Percentiles rank a stretch among this genome's conserved stretches.
These are phyloP conservation scores for Phytophthora macrochlamydospora DNA, from an alignment of 352 stramenopile genomes.

Conservation along the genomic window DNA sequence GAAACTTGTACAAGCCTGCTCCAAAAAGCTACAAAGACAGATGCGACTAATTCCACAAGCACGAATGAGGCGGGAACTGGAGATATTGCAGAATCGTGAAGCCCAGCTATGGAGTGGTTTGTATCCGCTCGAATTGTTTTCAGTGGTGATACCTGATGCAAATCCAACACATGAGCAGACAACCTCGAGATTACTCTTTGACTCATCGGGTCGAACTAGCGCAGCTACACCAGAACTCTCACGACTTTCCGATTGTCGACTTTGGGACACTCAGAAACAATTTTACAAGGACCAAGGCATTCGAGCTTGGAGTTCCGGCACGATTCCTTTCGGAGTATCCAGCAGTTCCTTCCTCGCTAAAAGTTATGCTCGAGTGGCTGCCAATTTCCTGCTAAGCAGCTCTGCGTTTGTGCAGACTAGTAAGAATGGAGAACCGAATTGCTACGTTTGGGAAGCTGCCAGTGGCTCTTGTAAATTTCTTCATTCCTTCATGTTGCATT, in stretches of 20 bases:
- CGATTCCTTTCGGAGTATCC: constrained; percentile 81
- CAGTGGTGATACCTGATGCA: not conserved
- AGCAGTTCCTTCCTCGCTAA: constrained; percentile 78
- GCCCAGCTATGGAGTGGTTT: constrained; percentile 36
- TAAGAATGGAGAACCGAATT: constrained; percentile 46
- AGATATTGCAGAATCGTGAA: constrained; percentile 29
- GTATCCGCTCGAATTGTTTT: constrained; percentile 13
- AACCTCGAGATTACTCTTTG: constrained; percentile 4
- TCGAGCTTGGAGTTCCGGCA: constrained; percentile 68
- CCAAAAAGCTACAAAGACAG: constrained; percentile 56
- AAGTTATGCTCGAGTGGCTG: constrained; percentile 57
- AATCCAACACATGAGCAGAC: not conserved
- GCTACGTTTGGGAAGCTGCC: constrained; percentile 83
- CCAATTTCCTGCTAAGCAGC: constrained; percentile 56
- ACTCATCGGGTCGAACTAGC: not conserved
- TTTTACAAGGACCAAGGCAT: constrained; percentile 85
- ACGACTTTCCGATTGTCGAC: constrained; percentile 55
- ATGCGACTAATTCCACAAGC: constrained; percentile 50
- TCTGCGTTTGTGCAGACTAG: constrained; percentile 9
- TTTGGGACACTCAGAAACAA: constrained; percentile 81
- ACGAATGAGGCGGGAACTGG: constrained; percentile 44
- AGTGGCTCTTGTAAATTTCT: constrained; percentile 87
- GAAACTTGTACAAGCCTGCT: constrained; percentile 34
- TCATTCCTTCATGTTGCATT: constrained; percentile 72
- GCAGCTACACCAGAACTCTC: constrained; percentile 3